Evolutionary conservation across 2,329 filamentous ascomycete genomes (phyloP), one percentile per base, ranked within the genome.

Genomic region (Epichloe sibirici): DNA sequence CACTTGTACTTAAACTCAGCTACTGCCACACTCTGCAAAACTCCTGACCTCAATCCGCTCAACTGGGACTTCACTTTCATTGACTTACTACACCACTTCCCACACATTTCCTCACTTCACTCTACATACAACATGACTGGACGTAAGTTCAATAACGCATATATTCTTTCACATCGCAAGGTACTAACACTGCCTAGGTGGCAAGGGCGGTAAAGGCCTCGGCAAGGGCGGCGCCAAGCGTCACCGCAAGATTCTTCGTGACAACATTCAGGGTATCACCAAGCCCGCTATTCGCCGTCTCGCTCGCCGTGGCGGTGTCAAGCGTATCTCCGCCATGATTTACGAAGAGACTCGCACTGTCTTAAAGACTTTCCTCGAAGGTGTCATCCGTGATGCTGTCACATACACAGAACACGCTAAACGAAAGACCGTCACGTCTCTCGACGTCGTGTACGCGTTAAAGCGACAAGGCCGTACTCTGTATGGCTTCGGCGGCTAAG

Each of bases 231-330:
- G 90, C 73, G 91, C 91, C 75, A 96, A 96, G 87, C 90, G 90
- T 76, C 90, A 96, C 78, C 85, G 90, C 69, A 96, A 96, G 87
- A 96, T 96, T 80, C 82, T 96, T 74, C 89, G 90, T 76, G 90
- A 95, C 86, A 96, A 95, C 86, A 96, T 96, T 70, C 90, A 95
- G 79, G 90, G 90, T 77, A 96, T 96, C 71, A 96, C 90, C 69
- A 96, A 96, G 86, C 90, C 90, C 66, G 90, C 90, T 66, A 96
- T 96, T 75, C 86, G 90, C 68, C 90, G 90, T 91, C 90, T 96
- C 71, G 90, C 90, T 61, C 90, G 90, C 77, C 90, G 90, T 93
- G 90, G 90, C 74, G 90, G 90, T 90, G 90, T 96, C 81, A 96
- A 96, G 88, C 90, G 90, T 95, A 96, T 96, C 69, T 95, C 90